Evolutionary conservation across 2,329 filamentous ascomycete species (phyloP), one percentile per base, ranked within the genome.

Genomic region (Neophaeococcomyces aloes): DNA sequence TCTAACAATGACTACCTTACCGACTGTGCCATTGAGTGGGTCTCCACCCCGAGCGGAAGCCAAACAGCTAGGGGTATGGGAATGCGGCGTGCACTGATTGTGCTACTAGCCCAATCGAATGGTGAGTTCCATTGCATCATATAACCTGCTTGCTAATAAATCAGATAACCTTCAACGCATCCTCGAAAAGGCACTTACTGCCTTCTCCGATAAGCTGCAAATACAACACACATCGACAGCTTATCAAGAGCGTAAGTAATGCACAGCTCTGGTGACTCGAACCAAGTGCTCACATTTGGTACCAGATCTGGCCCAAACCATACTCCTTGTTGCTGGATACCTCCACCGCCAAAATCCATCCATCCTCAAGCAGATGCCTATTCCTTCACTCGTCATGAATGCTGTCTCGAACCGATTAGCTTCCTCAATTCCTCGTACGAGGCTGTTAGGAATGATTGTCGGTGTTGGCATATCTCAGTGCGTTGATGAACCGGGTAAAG

Each of bases 381-480:
- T 83, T 42, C 86, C 86, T 1, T 75, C 80, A 14, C 59, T 72
- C 1, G 93, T 94, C 56, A 70, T 94, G 38, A 80, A 76, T 49
- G 75, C 81, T 5, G 79, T 95, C 27, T 95, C 91, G 1, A 94
- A 93, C 59, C 77, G 88, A 18, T 75, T 98, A 5, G 78, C 79
- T 10, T 76, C 86, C 13, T 81, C 86, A 3, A 87, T 91, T 31
- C 69, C 69, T 5, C 75, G 80, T 51, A 80, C 84, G 13, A 77
- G 87, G 14, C 85, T 94, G 53, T 70, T 98, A 1, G 91, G 91
- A 0, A 93, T 98, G 78, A 71, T 84, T 2, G 79, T 94, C 25
- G 91, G 86, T 3, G 86, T 86, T 52, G 77, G 81, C 1, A 67
- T 82, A 2, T 81, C 78, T 0, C 66, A 66, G 35, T 63, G 94